A percentile compares a stretch with the other conserved stretches of the same genome.
These are phyloP conservation scores for Alnus rubra DNA, from an alignment of 306 rosid species.

Conservation along the genomic window DNA sequence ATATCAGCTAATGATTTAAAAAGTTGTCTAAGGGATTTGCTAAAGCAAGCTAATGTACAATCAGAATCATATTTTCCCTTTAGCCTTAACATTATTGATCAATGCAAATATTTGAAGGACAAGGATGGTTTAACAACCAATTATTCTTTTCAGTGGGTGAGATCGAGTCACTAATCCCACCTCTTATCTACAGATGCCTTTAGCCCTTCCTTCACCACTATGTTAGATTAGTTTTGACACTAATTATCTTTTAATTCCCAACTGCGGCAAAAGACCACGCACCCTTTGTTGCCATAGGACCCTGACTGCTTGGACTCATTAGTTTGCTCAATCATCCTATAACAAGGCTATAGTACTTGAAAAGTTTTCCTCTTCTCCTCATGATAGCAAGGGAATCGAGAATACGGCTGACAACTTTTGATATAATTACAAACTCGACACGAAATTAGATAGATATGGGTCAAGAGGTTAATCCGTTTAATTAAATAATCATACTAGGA, in stretches of 20 bases:
- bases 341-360: no score
- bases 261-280: background rate
- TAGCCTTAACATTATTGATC: slow-evolving; percentile 2
- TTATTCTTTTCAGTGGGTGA: background rate
- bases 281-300: background rate
- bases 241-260: background rate
- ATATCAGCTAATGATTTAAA: background rate
- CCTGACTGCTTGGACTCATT: background rate
- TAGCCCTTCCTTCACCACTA: background rate
- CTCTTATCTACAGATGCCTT: background rate
- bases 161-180: background rate
- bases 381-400: background rate
- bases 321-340: background rate
- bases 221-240: background rate
- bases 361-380: background rate
- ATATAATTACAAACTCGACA: no score
- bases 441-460: no score
- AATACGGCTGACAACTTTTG: background rate
- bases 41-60: background rate
- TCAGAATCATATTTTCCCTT: background rate
- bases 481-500: no score
- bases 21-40: background rate
- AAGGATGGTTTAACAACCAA: background rate
- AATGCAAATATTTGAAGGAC: background rate
- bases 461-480: no score